Base-by-base conservation (phyloP, 768 basidiomycete species). In the Russula vinacea region DNA sequence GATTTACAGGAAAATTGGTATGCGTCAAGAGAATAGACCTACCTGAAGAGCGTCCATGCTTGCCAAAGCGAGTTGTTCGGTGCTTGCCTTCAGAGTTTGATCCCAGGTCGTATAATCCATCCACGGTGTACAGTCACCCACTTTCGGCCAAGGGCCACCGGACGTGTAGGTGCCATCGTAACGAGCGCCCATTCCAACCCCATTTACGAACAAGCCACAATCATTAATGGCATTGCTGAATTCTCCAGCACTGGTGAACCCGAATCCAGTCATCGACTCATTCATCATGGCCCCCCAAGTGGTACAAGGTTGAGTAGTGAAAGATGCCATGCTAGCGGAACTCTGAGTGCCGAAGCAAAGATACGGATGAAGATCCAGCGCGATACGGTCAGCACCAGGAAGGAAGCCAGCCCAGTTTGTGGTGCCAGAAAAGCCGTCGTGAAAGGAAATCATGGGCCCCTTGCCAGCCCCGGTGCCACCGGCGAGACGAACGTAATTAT, bases 1-100 rank as follows among this genome's bases (percentile, higher is more conserved):
- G 17, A 22, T 35, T 47, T 32, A 52, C 57, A 66, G 26, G 39
- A 40, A 39, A 29, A 13, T 26, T 63, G 32, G 50, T 50, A 45
- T 49, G 60, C 39, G 52, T 33, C 55, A 44, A 42, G 37, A 19
- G 39, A 45, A 54, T 42, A 53, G 29, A 63, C 76, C 50, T 67
- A 90, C 90, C 82, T 90, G 89, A 49, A 98, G 81, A 16, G 94
- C 89, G 74, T 95, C 94, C 95, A 98, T 98, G 70, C 88, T 90
- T 16, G 89, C 83, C 73, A 90, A 69, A 2, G 92, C 88, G 69
- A 95, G 90, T 64, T 87, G 77, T 75, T 80, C 77, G 68, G 92
- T 82, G 44, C 78, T 81, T 16, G 74, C 70, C 77, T 94, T 96
- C 73, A 81, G 86, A 16, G 75, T 73, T 17, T 75, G 69, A 67